Conservation (phyloP, 2,329 filamentous ascomycete genomes). For the Sphaceloma murrayae region DNA sequence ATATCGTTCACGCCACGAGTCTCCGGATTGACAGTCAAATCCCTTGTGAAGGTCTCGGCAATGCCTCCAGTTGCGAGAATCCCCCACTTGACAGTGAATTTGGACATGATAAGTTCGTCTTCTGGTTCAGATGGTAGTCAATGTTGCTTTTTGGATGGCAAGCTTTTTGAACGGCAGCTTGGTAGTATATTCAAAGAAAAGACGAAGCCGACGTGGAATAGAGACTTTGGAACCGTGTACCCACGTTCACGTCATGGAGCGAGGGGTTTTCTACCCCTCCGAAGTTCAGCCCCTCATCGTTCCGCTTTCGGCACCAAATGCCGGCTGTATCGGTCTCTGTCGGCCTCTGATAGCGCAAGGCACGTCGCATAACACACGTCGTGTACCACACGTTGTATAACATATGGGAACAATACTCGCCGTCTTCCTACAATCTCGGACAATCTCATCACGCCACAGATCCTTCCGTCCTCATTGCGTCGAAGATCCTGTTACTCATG, state of each 20-base stretch:
- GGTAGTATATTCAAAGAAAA: not conserved
- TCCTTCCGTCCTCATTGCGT: no score
- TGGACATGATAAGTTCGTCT: conserved; percentile 16
- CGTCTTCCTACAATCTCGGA: no score
- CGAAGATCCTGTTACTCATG: no score
- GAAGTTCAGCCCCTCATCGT: conserved; percentile 5
- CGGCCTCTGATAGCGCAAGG: no score
- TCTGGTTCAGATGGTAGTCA: not conserved
- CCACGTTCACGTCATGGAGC: conserved; percentile 7
- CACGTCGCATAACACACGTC: no score
- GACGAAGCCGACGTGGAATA: no score
- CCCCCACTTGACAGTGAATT: conserved; percentile 28
- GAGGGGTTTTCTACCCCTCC: no score
- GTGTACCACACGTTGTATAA: no score
- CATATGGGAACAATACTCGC: no score
- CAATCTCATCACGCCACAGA: no score
- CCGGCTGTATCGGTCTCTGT: not conserved
- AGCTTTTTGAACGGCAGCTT: not conserved
- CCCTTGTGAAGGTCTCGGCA: conserved; percentile 53
- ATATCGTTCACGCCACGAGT: conserved; percentile 62
- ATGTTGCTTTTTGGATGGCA: not conserved
- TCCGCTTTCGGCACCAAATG: not conserved
- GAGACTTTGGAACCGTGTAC: conserved; percentile 3
- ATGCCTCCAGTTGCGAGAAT: conserved; percentile 43
- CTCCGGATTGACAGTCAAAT: conserved; percentile 65